phyloP scores from a whole-genome alignment of 1,284 basidiomycete genomes.

The Apiotrichum gracile region DNA sequence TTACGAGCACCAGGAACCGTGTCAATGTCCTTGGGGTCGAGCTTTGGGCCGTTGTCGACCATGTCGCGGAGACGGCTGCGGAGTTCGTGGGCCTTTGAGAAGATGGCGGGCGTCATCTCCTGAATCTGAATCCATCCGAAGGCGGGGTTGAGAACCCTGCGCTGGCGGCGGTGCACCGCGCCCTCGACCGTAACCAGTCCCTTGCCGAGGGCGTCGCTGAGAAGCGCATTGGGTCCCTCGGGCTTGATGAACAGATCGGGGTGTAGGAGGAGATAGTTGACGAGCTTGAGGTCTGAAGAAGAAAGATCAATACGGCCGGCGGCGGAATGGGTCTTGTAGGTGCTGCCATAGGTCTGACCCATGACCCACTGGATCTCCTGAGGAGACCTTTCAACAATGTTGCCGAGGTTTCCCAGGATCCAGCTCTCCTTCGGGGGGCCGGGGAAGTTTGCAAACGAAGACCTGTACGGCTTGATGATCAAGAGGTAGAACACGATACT shows the following conservation, averaged over 20 bases:
- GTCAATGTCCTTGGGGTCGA: background rate
- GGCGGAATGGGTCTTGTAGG: background rate
- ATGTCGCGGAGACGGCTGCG: background rate
- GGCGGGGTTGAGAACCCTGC: conserved; percentile 48
- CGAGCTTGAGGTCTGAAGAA: conserved; percentile 52
- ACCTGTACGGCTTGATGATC: background rate
- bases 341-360: background rate
- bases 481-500: background rate
- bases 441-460: background rate
- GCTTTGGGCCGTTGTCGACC: conserved; percentile 12
- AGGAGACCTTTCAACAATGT: background rate
- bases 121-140: conserved; percentile 40
- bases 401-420: background rate
- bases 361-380: background rate
- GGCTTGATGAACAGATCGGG: conserved; percentile 64
- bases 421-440: background rate
- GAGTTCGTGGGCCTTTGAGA: conserved; percentile 57
- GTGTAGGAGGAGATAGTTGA: conserved; percentile 57
- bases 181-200: conserved; percentile 46
- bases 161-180: conserved; percentile 52
- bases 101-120: conserved; percentile 54
- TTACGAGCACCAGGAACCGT: background rate
- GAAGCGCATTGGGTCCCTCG: conserved; percentile 54
- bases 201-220: conserved; percentile 47
- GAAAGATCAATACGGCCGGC: background rate